Evolutionary conservation across 106 monocot genomes (phyloP).

Genomic region (Apostasia ramifera): DNA sequence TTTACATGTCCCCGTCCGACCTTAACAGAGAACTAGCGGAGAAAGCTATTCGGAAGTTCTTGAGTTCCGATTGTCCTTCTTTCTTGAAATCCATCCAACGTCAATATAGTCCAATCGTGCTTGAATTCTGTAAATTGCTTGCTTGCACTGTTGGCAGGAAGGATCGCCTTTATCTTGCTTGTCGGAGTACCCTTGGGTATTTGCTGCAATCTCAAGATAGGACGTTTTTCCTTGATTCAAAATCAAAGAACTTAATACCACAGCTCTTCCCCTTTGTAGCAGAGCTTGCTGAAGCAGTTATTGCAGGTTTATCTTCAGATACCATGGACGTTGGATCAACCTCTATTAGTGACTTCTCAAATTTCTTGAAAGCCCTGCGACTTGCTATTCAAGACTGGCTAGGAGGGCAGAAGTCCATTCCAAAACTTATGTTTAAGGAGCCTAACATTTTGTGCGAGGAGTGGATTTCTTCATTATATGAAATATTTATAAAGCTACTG

Average conservation of each 20-base stretch:
- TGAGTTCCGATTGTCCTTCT: constrained; percentile 5
- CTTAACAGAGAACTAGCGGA: constrained; percentile 10
- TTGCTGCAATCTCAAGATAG: constrained; percentile 22
- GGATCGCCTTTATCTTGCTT: constrained; percentile 44
- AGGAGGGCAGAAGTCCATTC: constrained; percentile 2
- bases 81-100: constrained; percentile 11
- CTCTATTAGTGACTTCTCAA: constrained; percentile 28
- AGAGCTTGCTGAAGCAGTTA: constrained; percentile 20
- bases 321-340: background rate
- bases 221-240: background rate
- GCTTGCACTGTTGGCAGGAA: constrained; percentile 17
- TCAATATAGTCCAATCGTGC: constrained; percentile 28
- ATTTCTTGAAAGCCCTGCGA: constrained; percentile 29
- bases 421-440: constrained; percentile 1
- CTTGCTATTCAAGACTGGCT: constrained; percentile 8
- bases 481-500: constrained; percentile 33
- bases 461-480: constrained; percentile 25
- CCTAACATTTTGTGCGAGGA: constrained; percentile 5
- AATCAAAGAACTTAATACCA: background rate
- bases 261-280: constrained; percentile 38
- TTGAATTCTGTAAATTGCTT: constrained; percentile 62
- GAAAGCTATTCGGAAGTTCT: constrained; percentile 31
- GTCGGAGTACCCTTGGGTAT: constrained; percentile 30
- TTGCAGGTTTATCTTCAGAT: constrained; percentile 1
- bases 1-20: constrained; percentile 21